A percentile compares a stretch with the other conserved stretches of the same genome.
Conservation (phyloP, 768 basidiomycete species). For the Termitomyces titanicus region DNA sequence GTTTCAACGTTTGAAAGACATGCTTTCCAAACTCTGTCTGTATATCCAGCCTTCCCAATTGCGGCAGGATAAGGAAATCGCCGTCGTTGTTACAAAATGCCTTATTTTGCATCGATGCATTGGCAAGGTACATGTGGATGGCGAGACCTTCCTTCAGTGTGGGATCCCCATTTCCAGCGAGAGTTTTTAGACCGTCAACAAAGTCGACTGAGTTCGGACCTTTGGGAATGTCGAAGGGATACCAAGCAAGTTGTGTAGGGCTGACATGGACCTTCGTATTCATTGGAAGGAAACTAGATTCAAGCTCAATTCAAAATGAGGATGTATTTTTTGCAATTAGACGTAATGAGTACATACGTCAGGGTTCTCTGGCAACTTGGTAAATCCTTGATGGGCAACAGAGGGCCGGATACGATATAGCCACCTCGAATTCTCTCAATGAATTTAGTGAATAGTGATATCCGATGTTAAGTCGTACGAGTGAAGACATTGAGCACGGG, state of each 20-base stretch:
- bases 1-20: constrained; percentile 16
- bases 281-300: constrained; percentile 54
- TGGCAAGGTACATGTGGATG: constrained; percentile 59
- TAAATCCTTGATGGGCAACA: constrained; percentile 64
- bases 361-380: constrained; percentile 48
- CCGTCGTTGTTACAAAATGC: constrained; percentile 65
- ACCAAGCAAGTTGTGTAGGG: constrained; percentile 66
- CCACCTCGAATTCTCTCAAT: constrained; percentile 36
- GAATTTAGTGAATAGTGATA: background rate
- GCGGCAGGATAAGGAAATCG: constrained; percentile 64
- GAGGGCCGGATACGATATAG: constrained; percentile 67
- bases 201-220: constrained; percentile 44
- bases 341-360: constrained; percentile 38
- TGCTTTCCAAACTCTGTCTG: constrained; percentile 69
- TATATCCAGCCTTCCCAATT: constrained; percentile 62
- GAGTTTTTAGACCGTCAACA: constrained; percentile 56
- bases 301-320: constrained; percentile 35
- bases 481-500: constrained; percentile 49
- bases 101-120: constrained; percentile 54
- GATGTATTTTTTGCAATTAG: background rate
- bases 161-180: constrained; percentile 62
- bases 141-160: constrained; percentile 62
- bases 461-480: constrained; percentile 30
- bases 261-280: constrained; percentile 60
- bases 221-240: constrained; percentile 53